Base-by-base conservation (phyloP, 306 rosid genomes). In the Castanea sativa region DNA sequence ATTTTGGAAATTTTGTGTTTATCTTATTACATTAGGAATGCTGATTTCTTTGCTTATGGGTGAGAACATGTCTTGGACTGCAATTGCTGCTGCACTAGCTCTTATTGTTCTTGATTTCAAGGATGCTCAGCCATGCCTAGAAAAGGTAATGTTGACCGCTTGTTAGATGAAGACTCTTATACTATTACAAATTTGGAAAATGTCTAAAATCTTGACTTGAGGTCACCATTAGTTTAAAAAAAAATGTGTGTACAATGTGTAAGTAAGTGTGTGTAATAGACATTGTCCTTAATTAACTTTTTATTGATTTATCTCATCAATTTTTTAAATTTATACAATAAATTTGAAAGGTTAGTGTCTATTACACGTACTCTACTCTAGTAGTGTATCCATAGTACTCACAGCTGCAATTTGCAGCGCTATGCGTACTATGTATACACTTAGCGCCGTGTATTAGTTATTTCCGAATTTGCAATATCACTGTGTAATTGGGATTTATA, bases 21-120 rank as follows among this genome's bases (percentile, higher is more conserved):
- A 91, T 61, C 72, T 78, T 16, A 80, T 93, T 78, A 95, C 98
- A 7, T 5, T 90, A 23, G 99, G 99, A 45, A 93, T 95, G 98
- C 56, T 95, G 73, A 23, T 88, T 76, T 92, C 93, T 13, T 75
- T 95, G 88, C 93, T 93, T 81, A 38, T 90, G 73, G 99, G 99
- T 13, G 74, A 91, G 79, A 81, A 91, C 65, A 89, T 95, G 98
- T 95, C 99, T n/a, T 95, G 99, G 98, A 80, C 88, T 63, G 91
- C 96, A 25, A 87, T 95, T 73, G 77, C 97, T 52, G 94, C 99
- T 19, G 94, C 99, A 12, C 87, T 95, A 38, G 93, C 94, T 81
- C 89, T 95, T 71, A 85, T 93, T 7, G 96, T 93, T 86, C 92
- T 95, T 81, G 99, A 95, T 86, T 95, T 93, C 90, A 82, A 90